Percentiles rank a stretch among this genome's conserved stretches.
Evolutionary conservation across 2,329 filamentous ascomycete genomes (phyloP).

Genomic region (Fusarium coffeatum): DNA sequence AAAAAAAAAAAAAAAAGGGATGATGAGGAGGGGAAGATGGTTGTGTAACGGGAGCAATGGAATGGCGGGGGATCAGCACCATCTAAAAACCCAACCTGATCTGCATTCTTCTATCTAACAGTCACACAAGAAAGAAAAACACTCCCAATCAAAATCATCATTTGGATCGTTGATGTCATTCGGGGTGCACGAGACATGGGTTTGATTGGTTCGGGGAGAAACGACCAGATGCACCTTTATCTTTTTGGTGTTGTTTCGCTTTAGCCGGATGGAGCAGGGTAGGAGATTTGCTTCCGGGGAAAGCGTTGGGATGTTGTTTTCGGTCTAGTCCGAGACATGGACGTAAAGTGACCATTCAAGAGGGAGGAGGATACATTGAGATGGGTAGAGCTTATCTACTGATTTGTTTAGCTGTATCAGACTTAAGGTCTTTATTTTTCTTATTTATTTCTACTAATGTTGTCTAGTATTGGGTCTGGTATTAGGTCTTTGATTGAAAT

Average conservation of each 20-base stretch:
- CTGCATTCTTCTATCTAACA: background rate
- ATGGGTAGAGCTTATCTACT: too few species aligned
- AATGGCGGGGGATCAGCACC: background rate
- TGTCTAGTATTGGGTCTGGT: too few species aligned
- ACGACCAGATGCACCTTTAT: background rate
- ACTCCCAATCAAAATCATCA: background rate
- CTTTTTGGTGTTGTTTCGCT: background rate
- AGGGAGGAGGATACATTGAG: too few species aligned
- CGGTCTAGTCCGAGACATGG: background rate
- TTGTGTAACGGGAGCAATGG: constrained; percentile 1
- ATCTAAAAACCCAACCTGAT: background rate
- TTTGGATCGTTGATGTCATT: constrained; percentile 6
- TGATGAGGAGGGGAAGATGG: background rate
- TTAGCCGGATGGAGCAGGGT: background rate
- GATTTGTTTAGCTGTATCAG: rapidly evolving
- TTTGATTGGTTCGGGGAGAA: background rate
- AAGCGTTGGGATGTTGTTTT: background rate
- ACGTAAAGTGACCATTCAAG: background rate
- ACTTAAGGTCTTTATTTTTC: too few species aligned
- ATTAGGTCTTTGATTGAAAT: too few species aligned
- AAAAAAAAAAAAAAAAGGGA: too few species aligned
- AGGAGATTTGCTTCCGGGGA: background rate
- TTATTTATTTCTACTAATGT: too few species aligned
- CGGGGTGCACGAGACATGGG: background rate
- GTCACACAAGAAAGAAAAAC: background rate